These are phyloP conservation scores for Calocybe indica DNA, from an alignment of 768 basidiomycete genomes.

Conservation along the genomic window DNA sequence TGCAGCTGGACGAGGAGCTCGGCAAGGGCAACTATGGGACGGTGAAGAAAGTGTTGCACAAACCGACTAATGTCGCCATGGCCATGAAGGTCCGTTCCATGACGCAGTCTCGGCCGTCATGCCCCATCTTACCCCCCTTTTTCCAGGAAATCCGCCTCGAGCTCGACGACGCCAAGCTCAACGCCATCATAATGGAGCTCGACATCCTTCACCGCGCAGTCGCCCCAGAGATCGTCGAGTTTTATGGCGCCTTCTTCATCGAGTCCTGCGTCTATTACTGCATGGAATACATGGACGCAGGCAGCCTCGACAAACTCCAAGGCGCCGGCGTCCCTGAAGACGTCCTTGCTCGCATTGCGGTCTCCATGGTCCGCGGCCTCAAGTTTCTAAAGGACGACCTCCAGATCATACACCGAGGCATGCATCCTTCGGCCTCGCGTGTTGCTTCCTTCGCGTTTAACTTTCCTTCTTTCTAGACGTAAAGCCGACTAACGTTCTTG, in stretches of 20 bases:
- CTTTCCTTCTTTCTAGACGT: slow-evolving; percentile 48
- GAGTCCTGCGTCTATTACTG: slow-evolving; percentile 99
- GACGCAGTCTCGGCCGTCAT: slow-evolving; percentile 4
- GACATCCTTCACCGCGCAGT: slow-evolving; percentile 94
- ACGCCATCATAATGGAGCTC: slow-evolving; percentile 97
- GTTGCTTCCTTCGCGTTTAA: slow-evolving; percentile 1
- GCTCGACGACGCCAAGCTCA: slow-evolving; percentile 88
- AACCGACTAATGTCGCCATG: slow-evolving; percentile 93
- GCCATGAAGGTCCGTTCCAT: slow-evolving; percentile 85
- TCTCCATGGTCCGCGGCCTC: slow-evolving; percentile 80
- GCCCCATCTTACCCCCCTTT: slow-evolving; percentile 4
- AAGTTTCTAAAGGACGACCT: slow-evolving; percentile 94
- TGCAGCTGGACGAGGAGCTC: slow-evolving; percentile 87
- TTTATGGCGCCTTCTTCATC: slow-evolving; percentile 98
- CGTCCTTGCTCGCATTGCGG: slow-evolving; percentile 78
- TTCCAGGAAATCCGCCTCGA: slow-evolving; percentile 94
- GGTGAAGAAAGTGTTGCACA: slow-evolving; percentile 92
- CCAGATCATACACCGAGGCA: slow-evolving; percentile 65
- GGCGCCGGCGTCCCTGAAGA: slow-evolving; percentile 64
- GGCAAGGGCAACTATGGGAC: slow-evolving; percentile 97
- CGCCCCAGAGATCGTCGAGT: slow-evolving; percentile 91
- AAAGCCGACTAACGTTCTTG: slow-evolving; percentile 91
- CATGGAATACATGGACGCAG: slow-evolving; percentile 99
- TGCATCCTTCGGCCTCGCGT: slow-evolving; percentile 1
- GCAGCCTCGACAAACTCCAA: slow-evolving; percentile 83